Evolutionary conservation across 441 rosid genomes (phyloP).

Genomic region (Adansonia madagascariensis): DNA sequence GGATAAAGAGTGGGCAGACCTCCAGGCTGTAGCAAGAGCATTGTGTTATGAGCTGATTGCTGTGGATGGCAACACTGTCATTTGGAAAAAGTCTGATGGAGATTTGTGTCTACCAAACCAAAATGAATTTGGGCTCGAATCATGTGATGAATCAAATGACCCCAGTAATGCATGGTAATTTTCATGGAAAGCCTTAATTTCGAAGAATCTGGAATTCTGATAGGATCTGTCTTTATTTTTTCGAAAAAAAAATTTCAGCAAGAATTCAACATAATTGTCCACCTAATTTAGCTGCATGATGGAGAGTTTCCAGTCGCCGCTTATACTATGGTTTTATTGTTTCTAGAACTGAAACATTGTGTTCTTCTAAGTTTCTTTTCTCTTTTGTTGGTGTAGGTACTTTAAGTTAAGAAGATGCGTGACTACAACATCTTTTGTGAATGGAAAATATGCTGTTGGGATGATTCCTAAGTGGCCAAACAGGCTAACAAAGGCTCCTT

Average conservation of each 20-base stretch:
- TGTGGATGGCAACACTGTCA: conserved; percentile 91
- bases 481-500: conserved; percentile 69
- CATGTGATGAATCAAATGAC: conserved; percentile 77
- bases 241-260: background rate
- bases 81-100: conserved; percentile 91
- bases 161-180: conserved; percentile 83
- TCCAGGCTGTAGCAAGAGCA: conserved; percentile 90
- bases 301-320: background rate
- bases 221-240: background rate
- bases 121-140: conserved; percentile 82
- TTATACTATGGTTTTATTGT: background rate
- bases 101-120: conserved; percentile 79
- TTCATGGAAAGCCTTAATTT: conserved; percentile 25
- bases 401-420: conserved; percentile 74
- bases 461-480: conserved; percentile 76
- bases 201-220: conserved; percentile 11
- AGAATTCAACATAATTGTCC: conserved; percentile 1
- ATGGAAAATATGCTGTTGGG: conserved; percentile 72
- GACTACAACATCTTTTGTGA: conserved; percentile 55
- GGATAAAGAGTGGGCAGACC: conserved; percentile 98
- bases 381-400: conserved; percentile 57
- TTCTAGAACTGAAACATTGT: background rate
- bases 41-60: conserved; percentile 90
- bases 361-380: conserved; percentile 20
- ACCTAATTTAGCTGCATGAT: conserved; percentile 11